Evolutionary conservation across 345 rosid genomes (phyloP).

Genomic region (Excoecaria agallocha): DNA sequence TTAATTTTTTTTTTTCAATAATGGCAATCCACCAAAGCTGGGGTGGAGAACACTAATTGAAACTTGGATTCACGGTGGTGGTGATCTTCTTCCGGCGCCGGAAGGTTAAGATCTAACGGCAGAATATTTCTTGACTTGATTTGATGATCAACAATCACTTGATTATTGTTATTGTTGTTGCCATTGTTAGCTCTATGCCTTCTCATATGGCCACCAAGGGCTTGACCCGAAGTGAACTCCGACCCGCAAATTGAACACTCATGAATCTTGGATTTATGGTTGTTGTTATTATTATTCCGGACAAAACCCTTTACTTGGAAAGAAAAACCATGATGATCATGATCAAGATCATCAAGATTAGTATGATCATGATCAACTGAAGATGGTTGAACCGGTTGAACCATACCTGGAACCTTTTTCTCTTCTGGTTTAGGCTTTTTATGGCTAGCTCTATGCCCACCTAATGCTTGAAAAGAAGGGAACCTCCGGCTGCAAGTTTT

Average conservation of each 20-base stretch:
- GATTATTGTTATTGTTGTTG: conserved; percentile 12
- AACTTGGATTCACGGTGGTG: conserved; percentile 49
- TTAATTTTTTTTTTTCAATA: conserved; percentile 34
- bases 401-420: conserved; percentile 16
- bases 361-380: conserved; percentile 1
- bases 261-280: conserved; percentile 46
- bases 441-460: conserved; percentile 97
- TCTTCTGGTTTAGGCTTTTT: conserved; percentile 59
- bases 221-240: conserved; percentile 90
- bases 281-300: conserved; percentile 18
- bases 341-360: conserved; percentile 18
- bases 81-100: conserved; percentile 81
- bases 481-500: conserved; percentile 82
- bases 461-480: conserved; percentile 92
- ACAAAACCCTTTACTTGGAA: conserved; percentile 31
- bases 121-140: conserved; percentile 49
- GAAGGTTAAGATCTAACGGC: conserved; percentile 84
- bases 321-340: conserved; percentile 27
- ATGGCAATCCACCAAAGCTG: conserved; percentile 90
- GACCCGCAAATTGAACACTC: conserved; percentile 96
- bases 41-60: conserved; percentile 58
- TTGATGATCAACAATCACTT: conserved; percentile 8
- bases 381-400: neutral
- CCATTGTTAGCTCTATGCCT: conserved; percentile 58
- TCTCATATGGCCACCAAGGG: conserved; percentile 98